phyloP scores from a whole-genome alignment of 192 early-diverging fungal genomes.

The Thoreauomyces humboldtii region DNA sequence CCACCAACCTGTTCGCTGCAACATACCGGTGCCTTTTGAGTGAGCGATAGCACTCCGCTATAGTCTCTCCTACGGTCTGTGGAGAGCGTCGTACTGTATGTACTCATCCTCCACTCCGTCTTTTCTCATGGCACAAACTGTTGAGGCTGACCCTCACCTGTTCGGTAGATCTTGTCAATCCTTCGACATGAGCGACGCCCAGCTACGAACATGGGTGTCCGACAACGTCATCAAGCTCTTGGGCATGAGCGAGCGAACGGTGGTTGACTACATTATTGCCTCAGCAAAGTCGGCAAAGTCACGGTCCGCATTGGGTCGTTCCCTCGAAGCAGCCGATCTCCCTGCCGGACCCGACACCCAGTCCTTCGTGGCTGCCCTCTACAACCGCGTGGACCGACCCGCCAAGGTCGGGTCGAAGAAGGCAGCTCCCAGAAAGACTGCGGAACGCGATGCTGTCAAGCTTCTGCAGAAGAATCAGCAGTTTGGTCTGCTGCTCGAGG shows the following conservation, averaged over 20 bases:
- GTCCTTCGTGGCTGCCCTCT: slow-evolving; percentile 69
- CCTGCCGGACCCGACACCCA: slow-evolving; percentile 51
- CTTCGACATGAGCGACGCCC: slow-evolving; percentile 22
- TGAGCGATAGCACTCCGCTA: too few species aligned
- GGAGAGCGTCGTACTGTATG: too few species aligned
- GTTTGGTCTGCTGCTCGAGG: slow-evolving; percentile 38
- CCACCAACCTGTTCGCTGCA: too few species aligned
- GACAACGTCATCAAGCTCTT: slow-evolving; percentile 65
- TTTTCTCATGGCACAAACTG: too few species aligned
- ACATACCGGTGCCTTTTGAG: too few species aligned
- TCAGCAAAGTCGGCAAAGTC: slow-evolving; percentile 63
- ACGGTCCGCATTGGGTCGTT: slow-evolving; percentile 43
- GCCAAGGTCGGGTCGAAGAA: slow-evolving; percentile 6
- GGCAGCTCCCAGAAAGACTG: slow-evolving; percentile 29
- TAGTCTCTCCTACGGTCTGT: too few species aligned
- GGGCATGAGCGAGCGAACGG: slow-evolving; percentile 63
- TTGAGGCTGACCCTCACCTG: too few species aligned
- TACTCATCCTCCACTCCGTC: too few species aligned
- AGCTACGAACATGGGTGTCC: slow-evolving; percentile 47
- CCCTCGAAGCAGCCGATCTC: slow-evolving; percentile 60
- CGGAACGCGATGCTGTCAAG: slow-evolving; percentile 25
- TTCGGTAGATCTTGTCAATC: too few species aligned
- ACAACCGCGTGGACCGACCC: slow-evolving; percentile 50
- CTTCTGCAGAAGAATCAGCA: slow-evolving; percentile 39
- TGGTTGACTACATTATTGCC: slow-evolving; percentile 70